Conservation (phyloP, 2,329 filamentous ascomycete species). For the Phoma sp. region DNA sequence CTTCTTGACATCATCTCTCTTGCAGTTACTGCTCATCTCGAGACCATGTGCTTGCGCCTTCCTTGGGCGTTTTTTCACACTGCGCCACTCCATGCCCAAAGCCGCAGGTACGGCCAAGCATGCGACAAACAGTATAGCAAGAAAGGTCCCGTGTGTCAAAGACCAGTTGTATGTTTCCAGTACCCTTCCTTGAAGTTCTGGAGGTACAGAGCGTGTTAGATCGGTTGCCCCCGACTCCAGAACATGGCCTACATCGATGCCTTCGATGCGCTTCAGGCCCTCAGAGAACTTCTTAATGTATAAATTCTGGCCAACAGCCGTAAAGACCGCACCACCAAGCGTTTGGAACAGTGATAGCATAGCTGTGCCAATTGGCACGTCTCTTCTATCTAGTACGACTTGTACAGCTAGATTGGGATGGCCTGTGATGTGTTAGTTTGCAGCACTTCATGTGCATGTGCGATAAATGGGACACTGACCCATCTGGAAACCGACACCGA, state of each 20-base stretch:
- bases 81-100: slow-evolving; percentile 68
- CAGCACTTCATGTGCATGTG: too few species aligned
- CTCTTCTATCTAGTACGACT: slow-evolving; percentile 48
- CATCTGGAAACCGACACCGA: slow-evolving; percentile 55
- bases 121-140: slow-evolving; percentile 64
- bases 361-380: slow-evolving; percentile 54
- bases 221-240: slow-evolving; percentile 62
- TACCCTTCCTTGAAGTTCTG: slow-evolving; percentile 20
- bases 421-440: too few species aligned
- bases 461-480: too few species aligned
- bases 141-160: slow-evolving; percentile 57
- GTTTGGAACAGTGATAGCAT: slow-evolving; percentile 56
- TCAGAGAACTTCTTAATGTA: slow-evolving; percentile 55
- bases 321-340: slow-evolving; percentile 55
- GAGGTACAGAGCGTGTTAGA: slow-evolving; percentile 53
- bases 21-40: not conserved
- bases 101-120: slow-evolving; percentile 63
- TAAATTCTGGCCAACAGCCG: slow-evolving; percentile 56
- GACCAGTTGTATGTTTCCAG: slow-evolving; percentile 41
- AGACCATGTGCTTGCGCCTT: slow-evolving; percentile 2
- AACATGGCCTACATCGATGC: slow-evolving; percentile 50
- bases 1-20: not conserved
- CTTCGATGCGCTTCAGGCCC: slow-evolving; percentile 44
- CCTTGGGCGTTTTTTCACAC: slow-evolving; percentile 61
- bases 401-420: slow-evolving; percentile 56